These are phyloP conservation scores for Castanea sativa DNA, from an alignment of 306 rosid species.

Conservation along the genomic window DNA sequence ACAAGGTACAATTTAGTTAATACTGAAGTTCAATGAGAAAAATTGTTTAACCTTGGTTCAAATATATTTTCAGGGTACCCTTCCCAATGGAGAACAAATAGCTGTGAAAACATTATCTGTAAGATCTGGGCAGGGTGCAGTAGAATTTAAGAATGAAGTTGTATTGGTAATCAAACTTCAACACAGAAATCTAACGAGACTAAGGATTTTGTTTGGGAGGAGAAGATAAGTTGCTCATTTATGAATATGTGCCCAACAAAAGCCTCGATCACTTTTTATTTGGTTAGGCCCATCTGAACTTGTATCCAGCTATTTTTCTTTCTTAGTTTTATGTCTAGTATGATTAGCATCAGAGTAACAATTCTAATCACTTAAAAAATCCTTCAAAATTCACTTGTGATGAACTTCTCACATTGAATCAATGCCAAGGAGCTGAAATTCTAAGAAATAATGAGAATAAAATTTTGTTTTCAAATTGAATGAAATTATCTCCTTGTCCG, in stretches of 20 bases:
- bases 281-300: conserved; percentile 36
- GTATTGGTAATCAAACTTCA: conserved; percentile 67
- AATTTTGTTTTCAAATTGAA: too few relatives aligned
- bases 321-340: too few relatives aligned
- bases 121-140: conserved; percentile 55
- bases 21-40: not conserved
- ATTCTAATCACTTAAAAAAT: not conserved
- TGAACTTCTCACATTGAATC: not conserved
- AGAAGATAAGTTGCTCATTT: conserved; percentile 53
- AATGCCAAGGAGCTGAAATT: too few relatives aligned
- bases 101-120: conserved; percentile 62
- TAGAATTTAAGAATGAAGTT: conserved; percentile 67
- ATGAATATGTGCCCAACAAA: conserved; percentile 64
- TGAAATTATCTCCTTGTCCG: too few relatives aligned
- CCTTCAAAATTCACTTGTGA: not conserved
- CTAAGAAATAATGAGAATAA: too few relatives aligned
- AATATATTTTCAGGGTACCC: conserved; percentile 46
- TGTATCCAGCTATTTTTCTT: not conserved
- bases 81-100: conserved; percentile 49
- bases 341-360: too few relatives aligned
- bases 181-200: conserved; percentile 64
- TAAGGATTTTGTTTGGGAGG: conserved; percentile 61
- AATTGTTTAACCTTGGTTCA: not conserved
- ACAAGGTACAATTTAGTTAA: conserved; percentile 32
- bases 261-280: conserved; percentile 58